phyloP scores from a whole-genome alignment of 2,329 filamentous ascomycete species.

The Venturia aucupariae region DNA sequence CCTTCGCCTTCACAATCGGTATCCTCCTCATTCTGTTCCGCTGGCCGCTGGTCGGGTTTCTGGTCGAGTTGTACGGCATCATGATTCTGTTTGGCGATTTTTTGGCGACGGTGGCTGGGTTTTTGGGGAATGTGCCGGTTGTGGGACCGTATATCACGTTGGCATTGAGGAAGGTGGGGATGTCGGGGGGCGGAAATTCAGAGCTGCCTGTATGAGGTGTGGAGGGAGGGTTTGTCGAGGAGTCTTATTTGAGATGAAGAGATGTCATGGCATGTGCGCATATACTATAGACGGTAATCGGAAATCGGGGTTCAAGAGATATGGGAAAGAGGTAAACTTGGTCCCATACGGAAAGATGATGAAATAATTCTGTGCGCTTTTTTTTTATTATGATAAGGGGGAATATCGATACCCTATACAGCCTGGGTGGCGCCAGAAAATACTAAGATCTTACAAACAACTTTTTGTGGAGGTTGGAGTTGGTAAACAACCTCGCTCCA shows the following conservation, averaged over 20 bases:
- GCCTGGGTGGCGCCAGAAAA: background rate
- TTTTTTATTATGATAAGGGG: background rate
- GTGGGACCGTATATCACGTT: constrained; percentile 78
- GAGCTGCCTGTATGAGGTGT: constrained; percentile 60
- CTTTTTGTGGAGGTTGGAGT: background rate
- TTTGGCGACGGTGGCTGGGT: constrained; percentile 80
- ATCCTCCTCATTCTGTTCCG: constrained; percentile 77
- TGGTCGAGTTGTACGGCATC: constrained; percentile 87
- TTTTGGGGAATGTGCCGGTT: constrained; percentile 75
- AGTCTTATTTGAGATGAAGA: constrained; percentile 5
- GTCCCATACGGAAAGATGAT: background rate
- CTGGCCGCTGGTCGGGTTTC: constrained; percentile 87
- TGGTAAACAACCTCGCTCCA: background rate
- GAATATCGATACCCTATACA: background rate
- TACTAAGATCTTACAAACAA: background rate
- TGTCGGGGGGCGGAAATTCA: constrained; percentile 57
- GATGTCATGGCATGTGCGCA: background rate
- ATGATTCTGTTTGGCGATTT: constrained; percentile 93
- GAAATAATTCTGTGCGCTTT: background rate
- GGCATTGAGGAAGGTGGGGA: constrained; percentile 59
- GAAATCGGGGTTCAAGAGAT: background rate
- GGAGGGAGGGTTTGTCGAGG: background rate
- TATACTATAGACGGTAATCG: background rate
- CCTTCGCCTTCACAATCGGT: constrained; percentile 74
- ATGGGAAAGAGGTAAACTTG: background rate